Evolutionary conservation across 2,329 filamentous ascomycete species (phyloP), one percentile per base, ranked within the genome.

Genomic region (Fusarium chuoi): DNA sequence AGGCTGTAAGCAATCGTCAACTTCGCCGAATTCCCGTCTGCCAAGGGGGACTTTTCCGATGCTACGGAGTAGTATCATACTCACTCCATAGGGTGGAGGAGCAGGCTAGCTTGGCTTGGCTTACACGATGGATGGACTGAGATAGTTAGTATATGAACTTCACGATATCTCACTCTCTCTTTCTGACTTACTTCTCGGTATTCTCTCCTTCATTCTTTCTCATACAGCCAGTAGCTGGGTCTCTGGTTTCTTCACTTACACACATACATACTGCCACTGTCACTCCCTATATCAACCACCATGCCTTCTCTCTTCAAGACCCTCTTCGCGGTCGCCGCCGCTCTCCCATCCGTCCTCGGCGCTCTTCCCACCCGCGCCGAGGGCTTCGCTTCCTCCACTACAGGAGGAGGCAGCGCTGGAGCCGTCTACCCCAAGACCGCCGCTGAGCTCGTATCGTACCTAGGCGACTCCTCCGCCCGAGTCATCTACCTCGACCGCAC

Each of bases 401-500:
- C 90, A 24, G 90, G 90, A 42, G 90, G 90, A 77, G 89, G 89
- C 60, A 84, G 75, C 67, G 89, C 87, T 28, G 81, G 84, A 14
- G 79, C 88, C 35, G 88, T 88, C 24, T 88, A 89, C 74, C 89
- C 89, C 18, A 83, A 79, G 24, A 87, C 84, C 55, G 89, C 81
- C 46, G 84, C 82, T 30, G 84, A 92, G 85, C 86, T 92, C 52
- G 86, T 88, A 79, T 85, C 83, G 44, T 92, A 90, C 82, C 86
- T 92, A 10, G 83, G 84, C 14, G 89, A 91, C 79, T 81, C 80
- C 62, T 79, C 83, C 26, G 76, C 89, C 18, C 86, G 89, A 30
- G 86, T 88, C 68, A 91, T 92, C 75, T 84, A 91, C 62, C 83
- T 92, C 35, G 85, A 85, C 78, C 87, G 89, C 77, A 85, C 84